Conservation (phyloP, 306 rosid genomes). For the Glycyrrhiza uralensis region DNA sequence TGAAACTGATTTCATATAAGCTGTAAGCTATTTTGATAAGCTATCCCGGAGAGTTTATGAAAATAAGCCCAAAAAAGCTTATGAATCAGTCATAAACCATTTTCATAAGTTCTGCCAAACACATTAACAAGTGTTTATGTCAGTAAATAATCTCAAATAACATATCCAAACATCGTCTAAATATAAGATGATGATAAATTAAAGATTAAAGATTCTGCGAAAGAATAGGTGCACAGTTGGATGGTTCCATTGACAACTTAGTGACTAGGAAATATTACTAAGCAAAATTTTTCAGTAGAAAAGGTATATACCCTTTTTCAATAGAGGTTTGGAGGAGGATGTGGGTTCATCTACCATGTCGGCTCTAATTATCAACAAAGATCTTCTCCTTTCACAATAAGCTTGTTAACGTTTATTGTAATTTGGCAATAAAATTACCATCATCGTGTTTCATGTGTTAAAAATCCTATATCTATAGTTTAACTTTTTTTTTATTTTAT, state of each 20-base stretch:
- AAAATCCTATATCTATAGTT: background rate
- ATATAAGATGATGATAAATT: background rate
- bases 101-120: too few species aligned
- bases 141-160: too few species aligned
- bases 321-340: constrained; percentile 10
- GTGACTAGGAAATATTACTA: constrained; percentile 8
- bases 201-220: constrained; percentile 35
- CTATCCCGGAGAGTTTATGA: too few species aligned
- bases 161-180: too few species aligned
- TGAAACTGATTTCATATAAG: too few species aligned
- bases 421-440: constrained; percentile 2
- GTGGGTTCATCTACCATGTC: background rate
- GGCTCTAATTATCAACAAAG: background rate
- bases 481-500: background rate
- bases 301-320: constrained; percentile 20
- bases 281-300: background rate
- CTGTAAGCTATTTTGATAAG: too few species aligned
- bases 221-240: constrained; percentile 18
- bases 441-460: constrained; percentile 5
- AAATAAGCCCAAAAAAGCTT: too few species aligned
- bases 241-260: constrained; percentile 16
- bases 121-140: too few species aligned
- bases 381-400: constrained; percentile 22
- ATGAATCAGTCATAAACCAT: too few species aligned
- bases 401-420: background rate